Evolutionary conservation across 306 rosid species (phyloP), one percentile per base, ranked within the genome.

Genomic region (Begonia peltatifolia): DNA sequence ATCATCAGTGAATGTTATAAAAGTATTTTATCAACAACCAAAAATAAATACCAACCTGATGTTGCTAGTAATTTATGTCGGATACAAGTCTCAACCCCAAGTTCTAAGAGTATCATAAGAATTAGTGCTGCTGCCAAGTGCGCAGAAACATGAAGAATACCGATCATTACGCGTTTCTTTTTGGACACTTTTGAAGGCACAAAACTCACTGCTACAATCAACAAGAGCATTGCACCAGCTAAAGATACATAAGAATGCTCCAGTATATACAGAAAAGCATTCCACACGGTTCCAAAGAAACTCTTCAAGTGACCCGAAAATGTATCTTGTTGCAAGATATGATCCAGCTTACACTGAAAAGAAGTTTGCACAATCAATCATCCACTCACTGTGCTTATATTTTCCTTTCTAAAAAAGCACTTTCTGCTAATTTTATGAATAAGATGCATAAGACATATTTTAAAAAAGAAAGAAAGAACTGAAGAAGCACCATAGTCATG

Each of bases 21-120:
- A 25, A 18, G 10, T 9, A 25, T 59, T 7, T 30, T 30, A 30
- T 30, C 50, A 48, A 18, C 35, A 25, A 25, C 35, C 38, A 46
- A 14, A 35, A 67, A 52, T 52, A 47, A 47, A 55, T 41, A 62
- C 59, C 53, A 47, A 81, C 99, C 99, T 74, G 99, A 90, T 60
- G 94, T 90, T 66, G 86, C 95, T 54, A 83, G 86, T 54, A 90
- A 79, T 1, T 90, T 61, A 65, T 90, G 94, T 42, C 75, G 79
- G 70, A 90, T 61, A 56, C 99, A 90, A 14, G 70, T 86, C 84
- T 90, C 94, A 61, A 86, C 65, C 59, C 99, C 94, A 52, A 90
- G 63, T 75, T 90, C 99, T 73, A 90, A 73, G 51, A 90, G 94
- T 66, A 90, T 65, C 99, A 86, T 86, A 48, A 90, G 94, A 71